A percentile compares a stretch with the other conserved stretches of the same genome.
These are phyloP conservation scores for Lactarius sanguifluus DNA, from an alignment of 768 basidiomycete species.

Conservation along the genomic window DNA sequence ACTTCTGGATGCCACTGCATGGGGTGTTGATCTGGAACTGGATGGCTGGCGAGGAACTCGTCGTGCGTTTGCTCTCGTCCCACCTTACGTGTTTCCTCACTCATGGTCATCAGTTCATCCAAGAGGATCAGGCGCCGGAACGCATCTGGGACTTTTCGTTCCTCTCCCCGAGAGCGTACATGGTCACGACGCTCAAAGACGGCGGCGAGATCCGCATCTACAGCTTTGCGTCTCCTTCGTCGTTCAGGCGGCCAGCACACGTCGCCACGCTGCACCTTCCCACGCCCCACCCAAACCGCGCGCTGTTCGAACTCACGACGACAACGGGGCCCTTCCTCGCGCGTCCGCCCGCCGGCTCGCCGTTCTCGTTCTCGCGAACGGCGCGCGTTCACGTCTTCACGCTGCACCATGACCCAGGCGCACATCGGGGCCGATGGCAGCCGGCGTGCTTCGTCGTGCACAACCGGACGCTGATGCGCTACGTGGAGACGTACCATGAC, in stretches of 20 bases:
- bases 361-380: constrained; percentile 32
- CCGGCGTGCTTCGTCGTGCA: constrained; percentile 38
- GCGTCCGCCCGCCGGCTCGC: constrained; percentile 6
- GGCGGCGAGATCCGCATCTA: constrained; percentile 47
- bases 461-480: constrained; percentile 35
- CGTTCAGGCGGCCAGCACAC: constrained; percentile 17
- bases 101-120: constrained; percentile 35
- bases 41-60: constrained; percentile 43
- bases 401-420: constrained; percentile 30
- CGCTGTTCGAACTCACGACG: constrained; percentile 29
- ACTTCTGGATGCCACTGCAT: constrained; percentile 40
- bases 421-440: constrained; percentile 20
- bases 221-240: constrained; percentile 35
- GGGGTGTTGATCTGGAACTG: constrained; percentile 54
- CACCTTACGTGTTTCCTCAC: not conserved
- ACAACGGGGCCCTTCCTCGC: constrained; percentile 36
- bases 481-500: not conserved
- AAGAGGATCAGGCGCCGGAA: constrained; percentile 32
- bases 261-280: constrained; percentile 35
- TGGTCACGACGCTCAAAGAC: constrained; percentile 39
- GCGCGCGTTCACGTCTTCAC: constrained; percentile 35
- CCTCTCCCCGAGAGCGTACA: constrained; percentile 44
- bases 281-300: constrained; percentile 20
- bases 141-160: constrained; percentile 48
- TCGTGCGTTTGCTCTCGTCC: constrained; percentile 39